A percentile compares a stretch with the other conserved stretches of the same genome.
Conservation (phyloP, 2,329 filamentous ascomycete genomes). For the Fusarium solani-melongenae region DNA sequence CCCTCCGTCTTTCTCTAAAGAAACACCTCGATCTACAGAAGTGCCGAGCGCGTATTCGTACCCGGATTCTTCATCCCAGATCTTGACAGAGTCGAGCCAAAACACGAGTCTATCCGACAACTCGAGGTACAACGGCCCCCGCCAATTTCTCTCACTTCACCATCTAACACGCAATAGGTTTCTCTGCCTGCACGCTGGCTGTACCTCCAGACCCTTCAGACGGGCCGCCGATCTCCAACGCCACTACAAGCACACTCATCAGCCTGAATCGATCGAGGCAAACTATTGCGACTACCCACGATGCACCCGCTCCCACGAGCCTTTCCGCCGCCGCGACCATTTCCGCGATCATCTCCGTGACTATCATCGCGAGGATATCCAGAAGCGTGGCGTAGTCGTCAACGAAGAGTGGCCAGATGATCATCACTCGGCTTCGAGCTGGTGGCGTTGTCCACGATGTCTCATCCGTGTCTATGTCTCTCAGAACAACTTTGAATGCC, state of each 20-base stretch:
- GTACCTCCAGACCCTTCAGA: conserved; percentile 59
- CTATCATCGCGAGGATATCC: conserved; percentile 65
- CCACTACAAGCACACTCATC: conserved; percentile 63
- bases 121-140: neutral
- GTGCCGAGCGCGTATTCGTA: neutral
- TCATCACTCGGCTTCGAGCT: conserved; percentile 53
- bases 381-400: conserved; percentile 55
- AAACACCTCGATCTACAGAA: neutral
- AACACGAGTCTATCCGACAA: neutral
- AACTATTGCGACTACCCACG: conserved; percentile 65
- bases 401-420: conserved; percentile 53
- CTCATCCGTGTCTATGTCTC: conserved; percentile 57
- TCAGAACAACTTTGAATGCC: conserved; percentile 58
- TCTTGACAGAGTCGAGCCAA: neutral
- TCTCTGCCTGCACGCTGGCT: conserved; percentile 54
- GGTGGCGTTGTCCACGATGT: conserved; percentile 68
- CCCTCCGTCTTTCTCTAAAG: neutral
- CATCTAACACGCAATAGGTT: conserved; percentile 13
- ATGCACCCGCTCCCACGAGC: conserved; percentile 57
- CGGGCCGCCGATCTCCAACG: conserved; percentile 66
- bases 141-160: neutral
- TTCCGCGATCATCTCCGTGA: conserved; percentile 67
- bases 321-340: conserved; percentile 67
- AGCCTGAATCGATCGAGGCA: conserved; percentile 53
- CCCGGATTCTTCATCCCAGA: neutral